Evolutionary conservation across 1,284 basidiomycete genomes (phyloP).

Genomic region (Gymnopus androsaceus): DNA sequence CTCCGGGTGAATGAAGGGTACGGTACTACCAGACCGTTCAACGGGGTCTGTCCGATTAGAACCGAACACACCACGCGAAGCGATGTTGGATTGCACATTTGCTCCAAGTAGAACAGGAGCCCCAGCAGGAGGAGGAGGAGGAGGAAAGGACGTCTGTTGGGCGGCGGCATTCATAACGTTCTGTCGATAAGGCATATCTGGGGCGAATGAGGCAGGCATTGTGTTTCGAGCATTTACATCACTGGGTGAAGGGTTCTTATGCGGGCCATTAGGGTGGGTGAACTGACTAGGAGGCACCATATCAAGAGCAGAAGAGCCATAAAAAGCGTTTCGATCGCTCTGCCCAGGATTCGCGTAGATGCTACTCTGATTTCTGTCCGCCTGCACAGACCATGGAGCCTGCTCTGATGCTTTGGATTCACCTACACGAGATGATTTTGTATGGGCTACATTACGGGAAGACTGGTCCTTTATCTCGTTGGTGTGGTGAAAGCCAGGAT

Average conservation of each 20-base stretch:
- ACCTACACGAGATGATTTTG: not conserved
- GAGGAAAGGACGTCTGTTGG: not conserved
- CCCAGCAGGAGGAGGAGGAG: not conserved
- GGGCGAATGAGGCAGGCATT: not conserved
- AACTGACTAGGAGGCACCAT: not conserved
- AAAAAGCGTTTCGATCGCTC: not conserved
- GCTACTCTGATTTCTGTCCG: not conserved
- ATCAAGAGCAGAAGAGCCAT: not conserved
- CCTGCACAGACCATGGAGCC: not conserved
- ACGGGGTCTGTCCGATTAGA: not conserved
- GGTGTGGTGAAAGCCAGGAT: not conserved
- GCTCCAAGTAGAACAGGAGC: not conserved
- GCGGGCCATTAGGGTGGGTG: not conserved
- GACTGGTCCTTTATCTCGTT: not conserved
- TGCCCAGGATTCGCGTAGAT: not conserved
- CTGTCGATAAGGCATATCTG: not conserved
- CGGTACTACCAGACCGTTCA: conserved; percentile 7
- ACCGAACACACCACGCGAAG: not conserved
- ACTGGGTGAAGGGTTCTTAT: not conserved
- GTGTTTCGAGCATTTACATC: not conserved
- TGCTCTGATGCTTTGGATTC: not conserved
- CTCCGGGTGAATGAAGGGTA: conserved; percentile 32
- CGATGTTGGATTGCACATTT: not conserved
- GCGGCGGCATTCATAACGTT: not conserved
- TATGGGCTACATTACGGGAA: not conserved